phyloP scores from a whole-genome alignment of 2,329 filamentous ascomycete genomes.

The Metarhizium brunneum region DNA sequence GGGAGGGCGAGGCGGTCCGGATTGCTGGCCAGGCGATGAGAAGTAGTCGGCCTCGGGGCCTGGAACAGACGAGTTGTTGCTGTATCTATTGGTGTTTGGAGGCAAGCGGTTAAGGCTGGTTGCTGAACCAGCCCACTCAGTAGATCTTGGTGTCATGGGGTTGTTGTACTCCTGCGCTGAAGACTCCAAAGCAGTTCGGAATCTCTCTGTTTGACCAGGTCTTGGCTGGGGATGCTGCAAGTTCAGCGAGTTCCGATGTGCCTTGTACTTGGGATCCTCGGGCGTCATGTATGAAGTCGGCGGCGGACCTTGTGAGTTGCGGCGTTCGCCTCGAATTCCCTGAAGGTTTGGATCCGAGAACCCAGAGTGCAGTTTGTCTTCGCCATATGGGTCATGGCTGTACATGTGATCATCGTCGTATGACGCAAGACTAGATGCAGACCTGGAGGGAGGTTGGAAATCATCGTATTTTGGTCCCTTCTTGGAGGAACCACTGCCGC shows the following conservation, averaged over 20 bases:
- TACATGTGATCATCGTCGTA: conserved; percentile 50
- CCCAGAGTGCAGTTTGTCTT: conserved; percentile 51
- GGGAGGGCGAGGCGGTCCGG: conserved; percentile 47
- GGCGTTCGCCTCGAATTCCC: conserved; percentile 4
- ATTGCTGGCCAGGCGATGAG: conserved; percentile 31
- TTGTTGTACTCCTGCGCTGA: conserved; percentile 60
- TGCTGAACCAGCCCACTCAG: conserved; percentile 53
- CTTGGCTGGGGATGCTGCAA: conserved; percentile 72
- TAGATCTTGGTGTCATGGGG: conserved; percentile 49
- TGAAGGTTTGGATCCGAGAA: conserved; percentile 44
- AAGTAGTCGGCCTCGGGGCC: conserved; percentile 33
- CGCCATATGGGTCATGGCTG: conserved; percentile 43
- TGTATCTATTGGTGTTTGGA: conserved; percentile 37
- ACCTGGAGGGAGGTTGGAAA: conserved; percentile 56
- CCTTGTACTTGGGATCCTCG: conserved; percentile 72
- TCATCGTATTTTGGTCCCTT: conserved; percentile 53
- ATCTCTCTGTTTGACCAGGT: conserved; percentile 63
- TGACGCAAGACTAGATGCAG: conserved; percentile 63
- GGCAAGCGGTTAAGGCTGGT: conserved; percentile 48
- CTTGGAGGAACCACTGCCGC: conserved; percentile 50
- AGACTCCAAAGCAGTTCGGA: conserved; percentile 63
- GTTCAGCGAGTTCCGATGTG: conserved; percentile 71
- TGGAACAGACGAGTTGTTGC: conserved; percentile 30
- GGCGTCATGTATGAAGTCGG: conserved; percentile 44
- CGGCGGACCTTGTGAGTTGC: conserved; percentile 21